phyloP scores from a whole-genome alignment of 2,329 filamentous ascomycete genomes.

The Gnomoniopsis smithogilvyi region DNA sequence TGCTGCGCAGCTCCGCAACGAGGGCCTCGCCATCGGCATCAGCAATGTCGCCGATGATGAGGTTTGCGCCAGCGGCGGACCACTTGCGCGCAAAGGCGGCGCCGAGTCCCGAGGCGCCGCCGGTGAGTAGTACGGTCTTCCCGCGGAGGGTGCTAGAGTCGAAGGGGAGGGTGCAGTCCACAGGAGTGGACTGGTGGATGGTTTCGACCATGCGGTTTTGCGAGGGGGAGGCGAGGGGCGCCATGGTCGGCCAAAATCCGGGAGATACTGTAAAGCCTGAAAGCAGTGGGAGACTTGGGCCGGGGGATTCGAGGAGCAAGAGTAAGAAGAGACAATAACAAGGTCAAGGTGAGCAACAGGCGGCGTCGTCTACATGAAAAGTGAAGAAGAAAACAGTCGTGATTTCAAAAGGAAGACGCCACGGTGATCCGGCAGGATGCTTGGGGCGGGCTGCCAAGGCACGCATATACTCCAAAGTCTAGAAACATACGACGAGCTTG shows the following conservation, averaged over 20 bases:
- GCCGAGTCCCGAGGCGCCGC: constrained; percentile 60
- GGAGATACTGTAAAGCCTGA: neutral
- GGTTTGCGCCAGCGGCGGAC: constrained; percentile 54
- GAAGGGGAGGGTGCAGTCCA: constrained; percentile 43
- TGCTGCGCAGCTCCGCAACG: constrained; percentile 46
- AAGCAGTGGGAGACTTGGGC: neutral
- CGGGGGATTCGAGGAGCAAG: too few relatives aligned
- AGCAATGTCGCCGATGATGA: constrained; percentile 64
- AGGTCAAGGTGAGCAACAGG: too few relatives aligned
- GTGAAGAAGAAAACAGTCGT: too few relatives aligned
- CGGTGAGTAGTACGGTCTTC: constrained; percentile 62
- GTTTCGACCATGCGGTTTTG: constrained; percentile 14
- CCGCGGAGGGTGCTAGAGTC: constrained; percentile 41
- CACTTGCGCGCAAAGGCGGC: constrained; percentile 51
- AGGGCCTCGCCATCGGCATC: constrained; percentile 50
- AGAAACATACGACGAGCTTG: too few relatives aligned
- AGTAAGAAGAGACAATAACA: neutral
- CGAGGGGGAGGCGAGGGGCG: constrained; percentile 24
- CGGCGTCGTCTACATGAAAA: too few relatives aligned
- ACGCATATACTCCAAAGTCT: too few relatives aligned
- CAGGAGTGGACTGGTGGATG: constrained; percentile 35
- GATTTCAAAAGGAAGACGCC: too few relatives aligned
- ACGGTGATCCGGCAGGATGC: too few relatives aligned
- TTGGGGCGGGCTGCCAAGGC: too few relatives aligned
- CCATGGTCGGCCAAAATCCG: constrained; percentile 16